Evolutionary conservation across 495 filamentous ascomycete genomes (phyloP).

Genomic region (Xylaria flabelliformis): DNA sequence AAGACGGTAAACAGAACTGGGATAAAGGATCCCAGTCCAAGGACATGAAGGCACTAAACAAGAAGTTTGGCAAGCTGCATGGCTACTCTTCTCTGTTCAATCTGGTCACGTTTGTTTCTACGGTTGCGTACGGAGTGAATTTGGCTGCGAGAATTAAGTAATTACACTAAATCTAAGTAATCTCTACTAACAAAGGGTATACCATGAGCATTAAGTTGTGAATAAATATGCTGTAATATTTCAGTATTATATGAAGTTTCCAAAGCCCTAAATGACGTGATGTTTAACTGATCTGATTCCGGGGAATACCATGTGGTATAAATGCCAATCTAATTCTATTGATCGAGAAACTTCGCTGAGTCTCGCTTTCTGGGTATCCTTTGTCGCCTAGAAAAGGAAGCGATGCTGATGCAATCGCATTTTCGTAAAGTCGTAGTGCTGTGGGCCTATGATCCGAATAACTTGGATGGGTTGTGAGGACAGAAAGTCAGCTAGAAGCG

Average conservation of each 20-base stretch:
- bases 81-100: slow-evolving; percentile 79
- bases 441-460: background rate
- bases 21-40: slow-evolving; percentile 75
- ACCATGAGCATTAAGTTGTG: background rate
- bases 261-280: background rate
- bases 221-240: background rate
- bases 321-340: background rate
- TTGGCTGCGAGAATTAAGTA: slow-evolving; percentile 64
- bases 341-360: background rate
- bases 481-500: slow-evolving; percentile 25
- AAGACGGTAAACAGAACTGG: slow-evolving; percentile 73
- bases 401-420: slow-evolving; percentile 3
- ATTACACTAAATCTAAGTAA: background rate
- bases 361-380: slow-evolving; percentile 1
- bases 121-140: slow-evolving; percentile 74
- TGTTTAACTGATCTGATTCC: background rate
- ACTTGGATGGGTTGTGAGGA: background rate
- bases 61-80: slow-evolving; percentile 78
- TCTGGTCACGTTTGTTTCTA: slow-evolving; percentile 67
- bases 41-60: slow-evolving; percentile 84
- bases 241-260: background rate
- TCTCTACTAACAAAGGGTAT: background rate
- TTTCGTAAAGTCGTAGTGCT: slow-evolving; percentile 6
- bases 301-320: background rate
- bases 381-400: background rate